Percentiles rank a stretch among this genome's conserved stretches.
These are phyloP conservation scores for Paramecium biaurelia DNA, from an alignment of 73 alveolate genomes.

Conservation along the genomic window DNA sequence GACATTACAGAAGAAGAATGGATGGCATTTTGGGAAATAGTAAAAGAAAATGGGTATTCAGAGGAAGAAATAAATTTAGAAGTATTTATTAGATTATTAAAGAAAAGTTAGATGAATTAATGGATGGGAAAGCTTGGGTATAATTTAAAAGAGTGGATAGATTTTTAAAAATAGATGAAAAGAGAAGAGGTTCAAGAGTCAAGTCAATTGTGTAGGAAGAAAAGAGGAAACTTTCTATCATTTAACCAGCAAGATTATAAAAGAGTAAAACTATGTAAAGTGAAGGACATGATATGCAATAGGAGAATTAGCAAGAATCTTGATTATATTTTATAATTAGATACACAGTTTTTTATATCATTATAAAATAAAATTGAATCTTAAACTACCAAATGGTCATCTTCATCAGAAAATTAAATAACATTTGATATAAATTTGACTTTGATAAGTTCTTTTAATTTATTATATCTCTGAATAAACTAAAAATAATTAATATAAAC, in stretches of 20 bases:
- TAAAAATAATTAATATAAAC: not conserved
- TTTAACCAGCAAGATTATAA: not conserved
- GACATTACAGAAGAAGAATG: conserved; percentile 64
- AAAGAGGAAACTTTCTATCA: conserved; percentile 43
- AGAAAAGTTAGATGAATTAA: conserved; percentile 41
- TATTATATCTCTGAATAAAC: not conserved
- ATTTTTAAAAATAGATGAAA: conserved; percentile 48
- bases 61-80: conserved; percentile 63
- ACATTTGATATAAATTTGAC: not conserved
- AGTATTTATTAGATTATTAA: not conserved
- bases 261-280: conserved; percentile 35
- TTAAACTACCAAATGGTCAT: conserved; percentile 28
- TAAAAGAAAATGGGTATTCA: conserved; percentile 49
- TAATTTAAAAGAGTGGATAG: conserved; percentile 59
- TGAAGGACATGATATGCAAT: not conserved
- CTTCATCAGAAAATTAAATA: conserved; percentile 12
- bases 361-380: not conserved
- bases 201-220: conserved; percentile 51
- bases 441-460: not conserved
- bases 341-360: not conserved
- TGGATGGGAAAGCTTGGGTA: conserved; percentile 67
- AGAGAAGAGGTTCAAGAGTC: conserved; percentile 35
- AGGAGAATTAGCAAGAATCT: not conserved
- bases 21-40: conserved; percentile 66
- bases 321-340: not conserved